Evolutionary conservation across 345 rosid genomes (phyloP).

Genomic region (Citrus hindsii): DNA sequence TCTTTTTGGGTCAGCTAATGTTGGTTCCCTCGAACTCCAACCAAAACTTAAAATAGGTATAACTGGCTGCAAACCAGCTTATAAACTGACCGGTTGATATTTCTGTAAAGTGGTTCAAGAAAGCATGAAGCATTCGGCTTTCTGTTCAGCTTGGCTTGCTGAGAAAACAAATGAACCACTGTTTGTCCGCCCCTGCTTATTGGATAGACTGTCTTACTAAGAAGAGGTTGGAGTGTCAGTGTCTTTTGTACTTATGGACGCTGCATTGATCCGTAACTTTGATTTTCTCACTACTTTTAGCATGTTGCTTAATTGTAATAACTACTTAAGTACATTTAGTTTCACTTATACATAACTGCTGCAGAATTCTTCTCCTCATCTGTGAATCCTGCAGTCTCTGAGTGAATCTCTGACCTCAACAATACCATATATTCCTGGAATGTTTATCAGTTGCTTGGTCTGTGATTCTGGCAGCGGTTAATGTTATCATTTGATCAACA

Average conservation of each 20-base stretch:
- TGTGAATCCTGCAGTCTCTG: neutral
- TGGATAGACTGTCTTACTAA: neutral
- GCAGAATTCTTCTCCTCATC: neutral
- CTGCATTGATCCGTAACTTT: neutral
- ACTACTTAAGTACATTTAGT: neutral
- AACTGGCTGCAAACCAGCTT: neutral
- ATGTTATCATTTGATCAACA: neutral
- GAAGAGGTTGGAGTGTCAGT: neutral
- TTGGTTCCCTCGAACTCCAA: neutral
- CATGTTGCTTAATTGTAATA: neutral
- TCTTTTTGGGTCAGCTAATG: neutral
- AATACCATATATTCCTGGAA: neutral
- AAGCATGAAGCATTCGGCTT: neutral
- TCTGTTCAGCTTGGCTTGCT: neutral
- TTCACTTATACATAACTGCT: neutral
- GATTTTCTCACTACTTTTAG: neutral
- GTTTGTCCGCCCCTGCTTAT: neutral
- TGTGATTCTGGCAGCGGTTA: neutral
- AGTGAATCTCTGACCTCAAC: neutral
- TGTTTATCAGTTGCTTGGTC: neutral
- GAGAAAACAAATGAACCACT: neutral
- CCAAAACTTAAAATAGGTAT: neutral
- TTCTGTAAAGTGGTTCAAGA: neutral
- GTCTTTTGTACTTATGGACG: neutral
- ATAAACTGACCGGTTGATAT: neutral